Percentiles rank a stretch among this genome's conserved stretches.
Conservation (phyloP, 2,329 filamentous ascomycete genomes). For the Hypoxylon sp. region DNA sequence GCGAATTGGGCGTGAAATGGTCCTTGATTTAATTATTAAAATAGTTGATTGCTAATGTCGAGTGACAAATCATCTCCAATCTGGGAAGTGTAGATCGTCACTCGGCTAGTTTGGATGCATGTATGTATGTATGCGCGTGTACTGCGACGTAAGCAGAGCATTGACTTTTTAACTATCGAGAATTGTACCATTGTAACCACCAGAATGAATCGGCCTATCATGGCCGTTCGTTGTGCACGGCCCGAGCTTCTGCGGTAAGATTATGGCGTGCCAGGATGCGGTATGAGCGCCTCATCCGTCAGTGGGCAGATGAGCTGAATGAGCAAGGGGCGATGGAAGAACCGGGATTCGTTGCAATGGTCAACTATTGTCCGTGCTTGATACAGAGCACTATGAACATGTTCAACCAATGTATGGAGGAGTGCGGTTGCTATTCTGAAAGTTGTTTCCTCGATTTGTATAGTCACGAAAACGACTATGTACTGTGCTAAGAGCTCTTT, state of each 20-base stretch:
- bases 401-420: conserved; percentile 35
- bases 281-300: conserved; percentile 28
- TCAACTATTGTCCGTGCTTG: conserved; percentile 23
- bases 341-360: conserved; percentile 3
- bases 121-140: conserved; percentile 11
- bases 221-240: conserved; percentile 10
- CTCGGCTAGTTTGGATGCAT: conserved; percentile 12
- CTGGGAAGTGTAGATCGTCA: conserved; percentile 18
- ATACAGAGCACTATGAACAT: conserved; percentile 36
- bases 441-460: conserved; percentile 14
- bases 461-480: conserved; percentile 11
- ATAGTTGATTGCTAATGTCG: conserved; percentile 20
- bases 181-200: conserved; percentile 9
- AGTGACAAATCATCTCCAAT: conserved; percentile 28
- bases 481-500: conserved; percentile 24
- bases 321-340: conserved; percentile 13
- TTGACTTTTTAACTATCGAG: neutral
- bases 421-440: conserved; percentile 26
- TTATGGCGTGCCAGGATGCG: conserved; percentile 13
- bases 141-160: neutral
- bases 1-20: conserved; percentile 19
- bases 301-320: conserved; percentile 27
- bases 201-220: conserved; percentile 1
- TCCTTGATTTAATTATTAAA: conserved; percentile 21
- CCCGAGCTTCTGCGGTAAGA: conserved; percentile 33